These are phyloP conservation scores for Porpolomopsis calyptriformis DNA, from an alignment of 768 basidiomycete species.

Conservation along the genomic window DNA sequence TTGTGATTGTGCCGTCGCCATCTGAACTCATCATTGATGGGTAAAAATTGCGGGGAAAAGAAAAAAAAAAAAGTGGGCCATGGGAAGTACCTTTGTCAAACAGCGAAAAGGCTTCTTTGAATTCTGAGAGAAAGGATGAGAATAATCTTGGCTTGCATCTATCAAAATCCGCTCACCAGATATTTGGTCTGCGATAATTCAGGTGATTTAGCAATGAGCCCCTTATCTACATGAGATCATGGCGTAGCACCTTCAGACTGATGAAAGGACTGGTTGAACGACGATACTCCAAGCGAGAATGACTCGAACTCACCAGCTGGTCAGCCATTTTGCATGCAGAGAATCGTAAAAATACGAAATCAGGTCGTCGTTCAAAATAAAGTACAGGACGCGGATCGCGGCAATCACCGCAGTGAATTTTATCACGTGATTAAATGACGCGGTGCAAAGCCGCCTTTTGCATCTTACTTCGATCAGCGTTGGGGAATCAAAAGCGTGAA, in stretches of 20 bases:
- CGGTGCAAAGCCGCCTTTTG: no score
- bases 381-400: background rate
- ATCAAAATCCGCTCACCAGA: conserved; percentile 71
- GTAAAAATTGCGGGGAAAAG: no score
- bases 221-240: conserved; percentile 5
- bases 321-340: conserved; percentile 35
- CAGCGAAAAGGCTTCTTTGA: conserved; percentile 97
- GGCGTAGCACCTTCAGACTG: conserved; percentile 48
- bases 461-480: no score
- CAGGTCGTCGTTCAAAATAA: background rate
- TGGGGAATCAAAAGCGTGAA: no score
- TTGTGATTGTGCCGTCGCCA: conserved; percentile 89
- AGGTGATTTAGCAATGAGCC: conserved; percentile 7
- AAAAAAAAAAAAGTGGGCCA: no score
- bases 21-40: no score
- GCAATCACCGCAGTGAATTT: conserved; percentile 9
- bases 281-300: conserved; percentile 7
- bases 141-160: background rate
- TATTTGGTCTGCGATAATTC: conserved; percentile 69
- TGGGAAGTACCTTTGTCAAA: conserved; percentile 78
- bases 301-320: conserved; percentile 36
- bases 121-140: conserved; percentile 42
- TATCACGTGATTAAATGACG: no score
- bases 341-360: background rate
- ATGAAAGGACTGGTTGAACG: conserved; percentile 5